Percentiles rank a stretch among this genome's conserved stretches.
Evolutionary conservation across 2,329 filamentous ascomycete species (phyloP).

Genomic region (Blumeriella jaapii): DNA sequence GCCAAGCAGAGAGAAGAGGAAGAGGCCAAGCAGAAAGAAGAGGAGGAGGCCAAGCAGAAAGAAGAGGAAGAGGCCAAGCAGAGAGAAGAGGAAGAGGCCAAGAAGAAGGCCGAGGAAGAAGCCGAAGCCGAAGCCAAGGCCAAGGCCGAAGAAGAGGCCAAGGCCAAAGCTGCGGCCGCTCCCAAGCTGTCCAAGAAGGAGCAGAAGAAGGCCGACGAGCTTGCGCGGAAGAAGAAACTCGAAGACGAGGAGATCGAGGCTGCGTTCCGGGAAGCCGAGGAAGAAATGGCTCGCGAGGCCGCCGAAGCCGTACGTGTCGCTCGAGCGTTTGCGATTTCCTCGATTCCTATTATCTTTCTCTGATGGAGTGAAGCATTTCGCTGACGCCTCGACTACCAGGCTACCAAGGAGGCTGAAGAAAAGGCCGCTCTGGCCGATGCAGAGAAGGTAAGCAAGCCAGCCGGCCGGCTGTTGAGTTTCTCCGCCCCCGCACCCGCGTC

Average conservation of each 20-base stretch:
- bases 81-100: slow-evolving; percentile 30
- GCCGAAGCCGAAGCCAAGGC: slow-evolving; percentile 13
- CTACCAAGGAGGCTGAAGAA: slow-evolving; percentile 30
- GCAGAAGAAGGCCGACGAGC: slow-evolving; percentile 36
- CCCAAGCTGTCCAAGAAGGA: slow-evolving; percentile 38
- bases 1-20: slow-evolving; percentile 19
- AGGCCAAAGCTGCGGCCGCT: slow-evolving; percentile 25
- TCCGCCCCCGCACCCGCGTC: too few relatives aligned
- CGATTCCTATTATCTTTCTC: too few relatives aligned
- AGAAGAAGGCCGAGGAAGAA: slow-evolving; percentile 26
- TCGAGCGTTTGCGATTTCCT: too few relatives aligned
- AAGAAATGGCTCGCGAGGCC: slow-evolving; percentile 28
- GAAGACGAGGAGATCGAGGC: slow-evolving; percentile 30
- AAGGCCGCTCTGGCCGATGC: slow-evolving; percentile 20
- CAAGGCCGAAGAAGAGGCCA: slow-evolving; percentile 11
- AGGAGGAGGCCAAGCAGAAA: slow-evolving; percentile 9
- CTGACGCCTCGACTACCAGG: too few relatives aligned
- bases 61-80: slow-evolving; percentile 32
- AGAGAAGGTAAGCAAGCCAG: background rate
- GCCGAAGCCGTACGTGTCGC: slow-evolving; percentile 18
- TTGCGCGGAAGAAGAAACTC: slow-evolving; percentile 33
- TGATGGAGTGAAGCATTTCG: too few relatives aligned
- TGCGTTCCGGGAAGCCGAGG: slow-evolving; percentile 28
- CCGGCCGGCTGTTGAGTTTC: background rate
- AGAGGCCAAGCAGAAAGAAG: slow-evolving; percentile 17